These are phyloP conservation scores for Dioscorea cayenensis DNA, from an alignment of 116 monocot species.

Conservation along the genomic window DNA sequence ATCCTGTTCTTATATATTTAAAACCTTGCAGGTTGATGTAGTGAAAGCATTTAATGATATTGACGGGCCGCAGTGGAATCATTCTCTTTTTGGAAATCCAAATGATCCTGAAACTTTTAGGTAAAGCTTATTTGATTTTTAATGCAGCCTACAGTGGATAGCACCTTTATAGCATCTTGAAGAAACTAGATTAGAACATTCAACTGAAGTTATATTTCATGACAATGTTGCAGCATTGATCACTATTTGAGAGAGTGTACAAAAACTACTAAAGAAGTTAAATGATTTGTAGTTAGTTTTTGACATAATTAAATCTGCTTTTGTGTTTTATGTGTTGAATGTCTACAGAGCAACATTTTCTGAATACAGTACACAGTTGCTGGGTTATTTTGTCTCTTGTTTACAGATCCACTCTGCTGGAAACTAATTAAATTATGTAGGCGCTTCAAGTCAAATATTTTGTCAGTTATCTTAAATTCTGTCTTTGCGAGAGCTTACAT, in stretches of 20 bases:
- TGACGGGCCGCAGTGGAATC: conserved; percentile 81
- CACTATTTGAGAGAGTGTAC: neutral
- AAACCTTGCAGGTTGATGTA: conserved; percentile 60
- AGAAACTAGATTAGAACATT: too few relatives aligned
- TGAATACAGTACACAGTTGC: neutral
- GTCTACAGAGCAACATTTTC: neutral
- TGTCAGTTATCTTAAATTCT: too few relatives aligned
- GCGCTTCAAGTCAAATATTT: too few relatives aligned
- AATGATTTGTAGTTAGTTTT: neutral
- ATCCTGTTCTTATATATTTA: neutral
- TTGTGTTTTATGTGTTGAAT: neutral
- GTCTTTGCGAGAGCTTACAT: too few relatives aligned
- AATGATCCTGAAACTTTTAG: conserved; percentile 89
- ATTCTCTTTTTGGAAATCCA: conserved; percentile 96
- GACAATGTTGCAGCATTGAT: neutral
- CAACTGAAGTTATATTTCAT: neutral
- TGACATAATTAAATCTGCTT: neutral
- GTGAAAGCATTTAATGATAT: conserved; percentile 69
- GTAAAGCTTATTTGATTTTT: conserved; percentile 20
- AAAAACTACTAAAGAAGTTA: neutral
- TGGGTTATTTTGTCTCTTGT: neutral
- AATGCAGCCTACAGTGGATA: neutral
- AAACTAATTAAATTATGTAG: too few relatives aligned
- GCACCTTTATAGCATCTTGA: neutral
- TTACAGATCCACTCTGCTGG: neutral